Evolutionary conservation across 257 asterid genomes (phyloP).

Genomic region (Jaltomata sinuosa): DNA sequence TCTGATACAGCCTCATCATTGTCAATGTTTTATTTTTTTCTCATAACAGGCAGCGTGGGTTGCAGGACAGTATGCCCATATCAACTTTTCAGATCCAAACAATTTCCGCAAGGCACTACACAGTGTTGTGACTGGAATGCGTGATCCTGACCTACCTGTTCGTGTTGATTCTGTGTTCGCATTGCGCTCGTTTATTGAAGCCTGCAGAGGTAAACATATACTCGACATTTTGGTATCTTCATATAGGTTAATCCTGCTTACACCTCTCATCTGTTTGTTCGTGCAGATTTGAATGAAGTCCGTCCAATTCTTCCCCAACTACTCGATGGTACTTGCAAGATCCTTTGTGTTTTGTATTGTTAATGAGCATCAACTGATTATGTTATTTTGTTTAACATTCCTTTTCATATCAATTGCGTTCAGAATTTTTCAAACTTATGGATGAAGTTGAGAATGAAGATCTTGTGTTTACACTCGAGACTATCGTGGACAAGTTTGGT

Average conservation of each 20-base stretch:
- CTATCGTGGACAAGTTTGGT: slow-evolving; percentile 98
- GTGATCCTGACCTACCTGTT: slow-evolving; percentile 95
- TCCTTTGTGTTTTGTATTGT: not conserved
- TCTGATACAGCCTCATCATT: not conserved
- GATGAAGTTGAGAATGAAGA: slow-evolving; percentile 98
- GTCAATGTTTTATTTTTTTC: slow-evolving; percentile 1
- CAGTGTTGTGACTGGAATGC: slow-evolving; percentile 96
- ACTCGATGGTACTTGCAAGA: slow-evolving; percentile 64
- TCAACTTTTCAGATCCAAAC: slow-evolving; percentile 69
- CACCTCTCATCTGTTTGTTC: slow-evolving; percentile 4
- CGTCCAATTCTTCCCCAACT: slow-evolving; percentile 92
- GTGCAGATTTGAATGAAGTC: slow-evolving; percentile 72
- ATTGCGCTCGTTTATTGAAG: slow-evolving; percentile 88
- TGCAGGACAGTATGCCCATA: slow-evolving; percentile 97
- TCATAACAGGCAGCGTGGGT: slow-evolving; percentile 95
- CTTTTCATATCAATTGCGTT: not conserved
- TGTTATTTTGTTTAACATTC: not conserved
- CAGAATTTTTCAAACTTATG: slow-evolving; percentile 98
- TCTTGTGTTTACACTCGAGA: slow-evolving; percentile 95
- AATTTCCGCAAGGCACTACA: slow-evolving; percentile 85
- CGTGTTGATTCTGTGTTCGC: slow-evolving; percentile 99
- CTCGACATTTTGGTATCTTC: not conserved
- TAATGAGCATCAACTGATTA: not conserved
- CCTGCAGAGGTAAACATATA: slow-evolving; percentile 66
- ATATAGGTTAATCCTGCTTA: not conserved